phyloP scores from a whole-genome alignment of 176 grass and related monocot species.

The Aegilops tauschii region DNA sequence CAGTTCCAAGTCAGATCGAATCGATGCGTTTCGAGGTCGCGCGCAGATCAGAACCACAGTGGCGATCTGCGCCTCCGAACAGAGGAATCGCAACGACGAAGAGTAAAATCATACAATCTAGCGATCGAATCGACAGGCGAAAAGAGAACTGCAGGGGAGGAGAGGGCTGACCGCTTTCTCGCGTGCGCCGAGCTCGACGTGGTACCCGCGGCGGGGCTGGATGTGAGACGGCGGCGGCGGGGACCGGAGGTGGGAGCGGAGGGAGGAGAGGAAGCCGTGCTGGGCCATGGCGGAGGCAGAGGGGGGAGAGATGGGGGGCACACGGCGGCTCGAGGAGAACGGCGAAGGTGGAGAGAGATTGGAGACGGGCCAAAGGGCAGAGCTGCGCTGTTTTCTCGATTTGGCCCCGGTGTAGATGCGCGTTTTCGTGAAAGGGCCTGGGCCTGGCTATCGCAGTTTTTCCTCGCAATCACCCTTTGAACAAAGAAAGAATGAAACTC shows the following conservation, averaged over 20 bases:
- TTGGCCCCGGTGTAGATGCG: background rate
- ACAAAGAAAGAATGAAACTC: too few relatives aligned
- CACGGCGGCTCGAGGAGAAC: background rate
- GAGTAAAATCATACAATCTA: background rate
- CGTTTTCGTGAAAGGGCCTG: background rate
- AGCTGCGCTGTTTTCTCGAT: background rate
- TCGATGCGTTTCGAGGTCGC: background rate
- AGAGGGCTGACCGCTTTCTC: conserved; percentile 62
- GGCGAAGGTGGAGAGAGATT: background rate
- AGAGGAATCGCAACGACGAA: too few relatives aligned
- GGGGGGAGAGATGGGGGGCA: background rate
- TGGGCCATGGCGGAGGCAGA: conserved; percentile 44
- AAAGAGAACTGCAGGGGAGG: background rate
- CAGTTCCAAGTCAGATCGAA: conserved; percentile 4
- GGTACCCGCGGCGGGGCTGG: conserved; percentile 59
- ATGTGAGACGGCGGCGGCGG: conserved; percentile 1
- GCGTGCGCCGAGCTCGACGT: conserved; percentile 74
- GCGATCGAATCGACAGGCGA: background rate
- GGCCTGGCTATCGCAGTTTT: too few relatives aligned
- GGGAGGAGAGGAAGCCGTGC: conserved; percentile 42
- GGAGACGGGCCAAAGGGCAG: background rate
- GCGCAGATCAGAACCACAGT: background rate
- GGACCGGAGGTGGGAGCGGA: conserved; percentile 36
- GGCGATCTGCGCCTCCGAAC: background rate
- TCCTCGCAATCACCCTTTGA: too few relatives aligned